Conservation (phyloP, 257 asterid species). For the Solanum raphanifolium region DNA sequence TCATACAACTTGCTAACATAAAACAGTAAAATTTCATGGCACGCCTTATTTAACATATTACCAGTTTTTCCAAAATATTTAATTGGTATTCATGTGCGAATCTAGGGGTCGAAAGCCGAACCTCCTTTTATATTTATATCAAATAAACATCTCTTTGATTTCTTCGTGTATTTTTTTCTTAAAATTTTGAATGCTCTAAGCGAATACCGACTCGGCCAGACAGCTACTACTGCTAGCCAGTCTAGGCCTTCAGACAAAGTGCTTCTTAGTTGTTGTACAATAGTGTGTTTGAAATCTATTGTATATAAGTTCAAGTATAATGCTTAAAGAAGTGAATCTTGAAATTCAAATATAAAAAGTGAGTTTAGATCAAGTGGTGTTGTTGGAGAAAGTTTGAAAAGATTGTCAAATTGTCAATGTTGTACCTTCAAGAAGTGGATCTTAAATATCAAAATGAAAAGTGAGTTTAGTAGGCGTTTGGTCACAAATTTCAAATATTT, state of each 20-base stretch:
- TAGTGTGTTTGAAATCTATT: neutral
- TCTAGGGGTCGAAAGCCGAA: neutral
- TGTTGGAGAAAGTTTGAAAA: neutral
- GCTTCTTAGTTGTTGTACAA: neutral
- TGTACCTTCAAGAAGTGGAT: neutral
- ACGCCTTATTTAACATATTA: neutral
- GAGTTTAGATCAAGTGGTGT: neutral
- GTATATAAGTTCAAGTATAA: neutral
- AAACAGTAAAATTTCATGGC: neutral
- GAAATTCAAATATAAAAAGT: neutral
- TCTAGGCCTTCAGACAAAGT: neutral
- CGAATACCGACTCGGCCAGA: neutral
- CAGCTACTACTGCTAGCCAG: neutral
- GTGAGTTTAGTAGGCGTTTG: neutral
- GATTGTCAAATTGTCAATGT: neutral
- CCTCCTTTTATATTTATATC: neutral
- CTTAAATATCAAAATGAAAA: neutral
- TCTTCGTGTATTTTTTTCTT: neutral
- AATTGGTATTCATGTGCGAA: neutral
- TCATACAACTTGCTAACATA: neutral
- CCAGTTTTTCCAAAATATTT: neutral
- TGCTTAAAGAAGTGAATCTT: neutral
- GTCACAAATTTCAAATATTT: neutral
- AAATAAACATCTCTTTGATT: neutral
- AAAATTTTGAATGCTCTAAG: neutral